A percentile compares a stretch with the other conserved stretches of the same genome.
These are phyloP conservation scores for Psilocybe tampanensis DNA, from an alignment of 768 basidiomycete genomes.

Conservation along the genomic window DNA sequence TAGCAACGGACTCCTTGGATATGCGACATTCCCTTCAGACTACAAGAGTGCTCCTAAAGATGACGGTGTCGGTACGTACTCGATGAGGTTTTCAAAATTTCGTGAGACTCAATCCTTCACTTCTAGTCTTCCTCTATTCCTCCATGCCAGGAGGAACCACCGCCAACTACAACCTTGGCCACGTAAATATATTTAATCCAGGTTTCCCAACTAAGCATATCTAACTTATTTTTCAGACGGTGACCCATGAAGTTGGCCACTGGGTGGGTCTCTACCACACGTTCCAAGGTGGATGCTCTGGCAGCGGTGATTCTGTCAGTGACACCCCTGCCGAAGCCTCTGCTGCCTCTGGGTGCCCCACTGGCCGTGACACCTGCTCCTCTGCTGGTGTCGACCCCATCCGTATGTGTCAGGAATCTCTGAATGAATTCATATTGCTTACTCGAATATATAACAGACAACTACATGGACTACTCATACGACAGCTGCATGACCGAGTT, in stretches of 20 bases:
- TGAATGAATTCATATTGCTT: neutral
- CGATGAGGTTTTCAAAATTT: neutral
- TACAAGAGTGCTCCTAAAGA: conserved; percentile 41
- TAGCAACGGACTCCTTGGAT: conserved; percentile 46
- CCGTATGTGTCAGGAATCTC: conserved; percentile 27
- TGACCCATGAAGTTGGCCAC: conserved; percentile 61
- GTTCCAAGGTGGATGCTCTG: conserved; percentile 52
- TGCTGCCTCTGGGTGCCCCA: conserved; percentile 45
- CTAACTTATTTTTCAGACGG: conserved; percentile 28
- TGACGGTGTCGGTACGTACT: conserved; percentile 46
- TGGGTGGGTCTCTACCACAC: conserved; percentile 65
- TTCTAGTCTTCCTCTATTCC: conserved; percentile 33
- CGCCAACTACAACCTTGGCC: conserved; percentile 44
- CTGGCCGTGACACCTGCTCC: conserved; percentile 36
- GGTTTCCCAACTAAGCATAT: neutral
- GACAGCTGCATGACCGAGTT: conserved; percentile 54
- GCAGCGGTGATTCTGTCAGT: conserved; percentile 42
- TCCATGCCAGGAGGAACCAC: conserved; percentile 47
- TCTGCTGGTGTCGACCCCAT: conserved; percentile 47
- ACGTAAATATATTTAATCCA: conserved; percentile 20
- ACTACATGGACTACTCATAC: conserved; percentile 58
- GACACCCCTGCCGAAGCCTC: conserved; percentile 51
- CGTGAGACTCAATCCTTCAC: neutral
- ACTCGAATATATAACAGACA: conserved; percentile 28
- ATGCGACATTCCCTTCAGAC: conserved; percentile 52